Evolutionary conservation across 257 asterid genomes (phyloP).

Genomic region (Jaltomata sinuosa): DNA sequence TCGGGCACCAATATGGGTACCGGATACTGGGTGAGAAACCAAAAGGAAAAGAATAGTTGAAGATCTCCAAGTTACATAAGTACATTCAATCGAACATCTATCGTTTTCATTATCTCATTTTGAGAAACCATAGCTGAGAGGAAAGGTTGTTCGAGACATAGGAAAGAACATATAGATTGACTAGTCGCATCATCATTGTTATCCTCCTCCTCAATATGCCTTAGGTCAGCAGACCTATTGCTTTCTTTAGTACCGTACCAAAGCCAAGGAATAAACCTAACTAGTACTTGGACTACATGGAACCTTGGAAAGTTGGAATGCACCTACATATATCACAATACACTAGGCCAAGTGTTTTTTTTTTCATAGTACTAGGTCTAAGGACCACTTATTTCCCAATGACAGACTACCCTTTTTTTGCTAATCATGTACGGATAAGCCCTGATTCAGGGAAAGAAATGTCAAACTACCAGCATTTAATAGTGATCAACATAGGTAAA

Average conservation of each 20-base stretch:
- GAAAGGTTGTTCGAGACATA: neutral
- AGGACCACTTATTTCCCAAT: neutral
- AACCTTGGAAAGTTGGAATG: neutral
- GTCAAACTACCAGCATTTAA: neutral
- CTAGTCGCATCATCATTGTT: conserved; percentile 6
- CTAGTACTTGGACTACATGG: neutral
- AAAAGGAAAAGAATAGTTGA: neutral
- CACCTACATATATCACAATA: neutral
- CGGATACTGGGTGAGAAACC: no score
- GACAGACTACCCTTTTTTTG: neutral
- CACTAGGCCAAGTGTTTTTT: neutral
- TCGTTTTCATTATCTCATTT: neutral
- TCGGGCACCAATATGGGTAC: accelerated
- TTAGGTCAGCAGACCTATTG: neutral
- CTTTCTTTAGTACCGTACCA: neutral
- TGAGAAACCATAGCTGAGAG: conserved; percentile 3
- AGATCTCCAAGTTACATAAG: neutral
- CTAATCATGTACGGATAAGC: neutral
- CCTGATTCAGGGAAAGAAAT: neutral
- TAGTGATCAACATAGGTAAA: no score
- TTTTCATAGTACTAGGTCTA: neutral
- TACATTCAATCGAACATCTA: neutral
- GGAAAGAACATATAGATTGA: neutral
- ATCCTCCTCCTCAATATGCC: conserved; percentile 5
- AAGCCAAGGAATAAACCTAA: conserved; percentile 3